Percentiles rank a stretch among this genome's conserved stretches.
phyloP scores from a whole-genome alignment of 1,284 basidiomycete species.

The Pseudozyma thailandica region DNA sequence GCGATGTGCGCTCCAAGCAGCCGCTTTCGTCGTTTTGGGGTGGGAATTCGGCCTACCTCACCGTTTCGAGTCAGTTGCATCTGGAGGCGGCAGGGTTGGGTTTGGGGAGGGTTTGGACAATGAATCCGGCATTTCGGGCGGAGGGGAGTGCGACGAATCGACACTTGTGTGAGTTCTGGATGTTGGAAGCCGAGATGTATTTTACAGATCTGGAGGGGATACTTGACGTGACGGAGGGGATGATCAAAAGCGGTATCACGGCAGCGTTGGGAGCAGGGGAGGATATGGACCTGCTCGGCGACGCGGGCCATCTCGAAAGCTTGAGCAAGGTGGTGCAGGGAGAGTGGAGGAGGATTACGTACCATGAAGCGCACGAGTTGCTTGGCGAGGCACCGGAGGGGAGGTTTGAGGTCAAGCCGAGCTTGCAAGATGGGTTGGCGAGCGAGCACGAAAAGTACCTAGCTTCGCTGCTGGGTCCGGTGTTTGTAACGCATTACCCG shows the following conservation, averaged over 20 bases:
- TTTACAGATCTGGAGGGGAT: constrained; percentile 45
- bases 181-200: constrained; percentile 83
- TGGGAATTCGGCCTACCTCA: constrained; percentile 78
- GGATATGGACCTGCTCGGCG: constrained; percentile 42
- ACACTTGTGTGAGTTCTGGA: constrained; percentile 98
- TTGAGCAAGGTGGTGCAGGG: neutral
- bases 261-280: constrained; percentile 22
- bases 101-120: constrained; percentile 84
- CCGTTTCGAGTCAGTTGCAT: constrained; percentile 94
- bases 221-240: constrained; percentile 45
- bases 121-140: constrained; percentile 91
- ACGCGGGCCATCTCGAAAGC: neutral
- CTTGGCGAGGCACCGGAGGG: constrained; percentile 67
- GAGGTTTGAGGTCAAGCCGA: constrained; percentile 69
- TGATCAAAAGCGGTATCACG: constrained; percentile 37
- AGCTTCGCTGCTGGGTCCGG: constrained; percentile 78
- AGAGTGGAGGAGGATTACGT: constrained; percentile 80
- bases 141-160: constrained; percentile 86
- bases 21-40: constrained; percentile 50
- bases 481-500: constrained; percentile 94
- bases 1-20: constrained; percentile 27
- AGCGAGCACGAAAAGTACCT: constrained; percentile 94
- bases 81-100: constrained; percentile 83
- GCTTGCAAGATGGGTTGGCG: constrained; percentile 79
- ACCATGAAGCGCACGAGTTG: constrained; percentile 78